Percentiles rank a stretch among this genome's conserved stretches.
Conservation (phyloP, 192 early-diverging fungal genomes). For the Mortierella hygrophila region DNA sequence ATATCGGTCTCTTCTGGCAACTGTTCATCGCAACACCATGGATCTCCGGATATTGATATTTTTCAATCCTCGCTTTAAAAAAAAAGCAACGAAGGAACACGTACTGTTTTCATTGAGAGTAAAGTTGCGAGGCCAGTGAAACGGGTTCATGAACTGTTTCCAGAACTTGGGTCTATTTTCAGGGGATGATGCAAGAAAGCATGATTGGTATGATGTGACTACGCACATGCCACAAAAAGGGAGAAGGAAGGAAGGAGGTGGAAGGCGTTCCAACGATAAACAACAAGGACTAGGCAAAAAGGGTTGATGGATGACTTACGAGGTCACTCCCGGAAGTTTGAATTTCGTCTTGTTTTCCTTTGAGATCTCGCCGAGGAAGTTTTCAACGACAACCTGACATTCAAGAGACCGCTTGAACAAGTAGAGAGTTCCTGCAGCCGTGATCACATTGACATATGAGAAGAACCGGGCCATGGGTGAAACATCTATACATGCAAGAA, state of each 20-base stretch:
- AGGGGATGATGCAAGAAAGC: not conserved
- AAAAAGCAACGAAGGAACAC: not conserved
- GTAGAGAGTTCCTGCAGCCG: conserved; percentile 23
- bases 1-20: not conserved
- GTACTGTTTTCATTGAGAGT: conserved; percentile 34
- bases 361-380: conserved; percentile 28
- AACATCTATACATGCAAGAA: conserved; percentile 4
- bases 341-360: conserved; percentile 27
- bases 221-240: not conserved
- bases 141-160: conserved; percentile 33
- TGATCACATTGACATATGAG: conserved; percentile 38
- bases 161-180: conserved; percentile 37
- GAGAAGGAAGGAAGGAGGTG: not conserved
- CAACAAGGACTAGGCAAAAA: not conserved
- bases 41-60: not conserved
- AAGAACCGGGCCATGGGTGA: conserved; percentile 29
- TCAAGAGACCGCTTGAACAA: conserved; percentile 43
- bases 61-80: not conserved
- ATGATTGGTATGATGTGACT: not conserved
- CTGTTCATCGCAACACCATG: not conserved
- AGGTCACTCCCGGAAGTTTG: conserved; percentile 26
- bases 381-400: not conserved
- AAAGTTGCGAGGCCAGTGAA: conserved; percentile 25
- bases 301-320: conserved; percentile 24
- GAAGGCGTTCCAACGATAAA: not conserved